Base-by-base conservation (phyloP, 805 yeast genomes). In the Lachancea cidri region DNA sequence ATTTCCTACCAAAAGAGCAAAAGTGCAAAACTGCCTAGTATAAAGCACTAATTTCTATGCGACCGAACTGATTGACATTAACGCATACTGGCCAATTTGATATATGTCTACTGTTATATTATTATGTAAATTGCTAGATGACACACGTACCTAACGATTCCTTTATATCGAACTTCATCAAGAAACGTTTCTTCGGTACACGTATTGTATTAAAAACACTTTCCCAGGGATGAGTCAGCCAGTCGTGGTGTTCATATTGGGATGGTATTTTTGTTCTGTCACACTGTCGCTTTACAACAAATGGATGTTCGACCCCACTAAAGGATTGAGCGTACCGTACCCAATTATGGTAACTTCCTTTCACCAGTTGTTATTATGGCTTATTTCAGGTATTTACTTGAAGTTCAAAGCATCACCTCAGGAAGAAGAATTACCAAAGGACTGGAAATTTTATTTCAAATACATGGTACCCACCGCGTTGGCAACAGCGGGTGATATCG, bases 401-500 rank as follows among this genome's bases (percentile, higher is more conserved):
- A 69, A 34, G 57, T 62, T 37, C 2, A 46, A 36, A 14, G 42
- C 35, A 14, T 29, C 16, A 29, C 32, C 32, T 6, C 16, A 33
- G 25, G 19, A 29, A 35, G 18, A 31, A 9, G n/a, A 18, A 9
- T 16, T 17, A 7, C 5, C 27, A 16, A 15, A 30, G 52, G 57
- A 66, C 15, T 53, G 59, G 54, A 48, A 48, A 25, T 69, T 68
- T 38, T 79, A 80, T 50, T 11, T 75, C 5, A 64, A 65, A 17
- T 80, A 74, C 39, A 79, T 87, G 31, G 56, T 86, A 2, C 96
- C 97, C 0, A 87, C 97, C 57, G 83, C 96, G 0, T 33, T 86
- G 11, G 93, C 96, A 0, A 77, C 89, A 2, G 87, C 95, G 2
- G 91, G 95, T 14, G 99, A 93, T 63, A 88, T 93, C 49, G 98